Evolutionary conservation across 352 stramenopile genomes (phyloP).

Genomic region (Phytopythium boreale): DNA sequence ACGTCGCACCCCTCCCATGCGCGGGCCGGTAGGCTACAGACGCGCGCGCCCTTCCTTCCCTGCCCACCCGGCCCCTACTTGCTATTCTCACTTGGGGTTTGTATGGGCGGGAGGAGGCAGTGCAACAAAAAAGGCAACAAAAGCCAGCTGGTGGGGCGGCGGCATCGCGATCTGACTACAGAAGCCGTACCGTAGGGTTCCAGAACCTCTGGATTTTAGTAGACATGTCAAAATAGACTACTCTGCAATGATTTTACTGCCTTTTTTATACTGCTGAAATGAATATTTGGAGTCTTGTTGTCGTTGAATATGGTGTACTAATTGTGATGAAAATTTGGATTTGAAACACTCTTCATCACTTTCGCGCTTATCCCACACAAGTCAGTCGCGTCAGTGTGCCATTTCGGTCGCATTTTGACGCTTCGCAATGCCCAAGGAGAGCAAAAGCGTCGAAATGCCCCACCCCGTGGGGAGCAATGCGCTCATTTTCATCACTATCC

Average conservation of each 20-base stretch:
- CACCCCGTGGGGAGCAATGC: not conserved
- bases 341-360: not conserved
- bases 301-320: not conserved
- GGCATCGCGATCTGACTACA: not conserved
- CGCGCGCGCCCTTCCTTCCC: not conserved
- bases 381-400: not conserved
- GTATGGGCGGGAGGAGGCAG: not conserved
- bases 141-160: not conserved
- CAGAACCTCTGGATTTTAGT: not conserved
- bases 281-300: not conserved
- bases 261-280: too few relatives aligned
- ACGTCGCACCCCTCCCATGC: not conserved
- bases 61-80: not conserved
- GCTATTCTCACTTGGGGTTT: not conserved
- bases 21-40: not conserved
- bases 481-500: not conserved
- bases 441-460: not conserved
- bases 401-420: too few relatives aligned
- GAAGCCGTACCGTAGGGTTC: not conserved
- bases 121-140: not conserved
- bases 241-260: too few relatives aligned
- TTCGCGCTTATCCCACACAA: not conserved
- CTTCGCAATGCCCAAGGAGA: not conserved
- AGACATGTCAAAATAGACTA: not conserved
- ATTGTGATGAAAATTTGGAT: not conserved